Evolutionary conservation across 371 early-diverging fungal species (phyloP), one percentile per base, ranked within the genome.

Genomic region (Enteropsectra breve): DNA sequence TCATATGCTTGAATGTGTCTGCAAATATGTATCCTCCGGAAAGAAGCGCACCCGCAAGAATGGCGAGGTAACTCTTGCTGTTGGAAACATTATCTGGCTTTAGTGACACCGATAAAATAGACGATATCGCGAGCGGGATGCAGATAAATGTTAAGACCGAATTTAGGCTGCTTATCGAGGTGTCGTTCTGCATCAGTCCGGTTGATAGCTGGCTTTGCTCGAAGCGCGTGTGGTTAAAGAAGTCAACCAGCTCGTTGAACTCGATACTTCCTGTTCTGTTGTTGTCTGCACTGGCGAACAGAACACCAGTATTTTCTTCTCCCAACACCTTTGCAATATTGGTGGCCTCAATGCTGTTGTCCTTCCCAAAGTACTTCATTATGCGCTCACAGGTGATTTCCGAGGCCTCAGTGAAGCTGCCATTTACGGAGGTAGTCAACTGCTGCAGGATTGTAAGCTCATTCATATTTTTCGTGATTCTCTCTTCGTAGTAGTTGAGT

Each of bases 381-480:
- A 67, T 64, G 2, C 72, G 54, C 23, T 38, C 33, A 48, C 59
- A 26, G 38, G 55, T 58, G 59, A 70, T 69, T 6, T 6, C 33
- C 18, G 61, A 46, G 8, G 61, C 5, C 38, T 67, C 47, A 6
- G 0, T 5, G n/a, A 43, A 46, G 48, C 46, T 48, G 18, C 33
- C 29, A n/a, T n/a, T n/a, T n/a, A n/a, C n/a, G 24, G 46, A 34
- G 1, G 64, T 66, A 0, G 61, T 64, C 24, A 59, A 29, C 15
- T 49, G 37, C 40, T 69, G 72, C 5, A 75, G 24, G 1, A 37
- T 46, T 24, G 53, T 47, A 0, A 75, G 32, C 23, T 56, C 23
- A 29, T 68, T 46, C 37, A 57, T 63, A 58, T 75, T 75, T 26
- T 52, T 33, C 0, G 47, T 58, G 23, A 72, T 65, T 49, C 71